These are phyloP conservation scores for Asterochloris sp. DNA, from an alignment of 139 green algal genomes.

Conservation along the genomic window DNA sequence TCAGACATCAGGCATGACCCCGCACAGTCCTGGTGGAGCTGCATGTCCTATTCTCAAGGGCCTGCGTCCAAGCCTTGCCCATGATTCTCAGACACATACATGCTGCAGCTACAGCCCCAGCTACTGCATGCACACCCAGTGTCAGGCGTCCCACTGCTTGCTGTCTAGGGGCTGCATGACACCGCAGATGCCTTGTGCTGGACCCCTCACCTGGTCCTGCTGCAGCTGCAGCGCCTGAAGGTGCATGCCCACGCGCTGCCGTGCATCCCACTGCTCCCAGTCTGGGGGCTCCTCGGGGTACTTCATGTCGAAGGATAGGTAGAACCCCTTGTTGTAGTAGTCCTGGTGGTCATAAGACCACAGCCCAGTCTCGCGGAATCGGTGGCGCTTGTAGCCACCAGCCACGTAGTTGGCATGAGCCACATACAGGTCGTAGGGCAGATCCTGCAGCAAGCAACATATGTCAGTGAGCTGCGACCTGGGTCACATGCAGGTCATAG, in stretches of 20 bases:
- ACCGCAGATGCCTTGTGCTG: too few relatives aligned
- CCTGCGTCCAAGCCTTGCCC: too few relatives aligned
- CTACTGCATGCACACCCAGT: too few relatives aligned
- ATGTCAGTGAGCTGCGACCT: too few relatives aligned
- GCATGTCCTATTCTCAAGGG: too few relatives aligned
- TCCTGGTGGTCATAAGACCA: not conserved
- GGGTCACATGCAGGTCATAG: too few relatives aligned
- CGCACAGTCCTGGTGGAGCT: too few relatives aligned
- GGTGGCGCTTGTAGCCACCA: not conserved
- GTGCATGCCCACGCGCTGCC: not conserved
- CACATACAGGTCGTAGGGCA: not conserved
- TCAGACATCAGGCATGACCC: too few relatives aligned
- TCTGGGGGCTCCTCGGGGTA: not conserved
- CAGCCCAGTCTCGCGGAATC: not conserved
- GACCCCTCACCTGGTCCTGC: not conserved
- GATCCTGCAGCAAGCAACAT: not conserved
- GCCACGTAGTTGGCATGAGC: not conserved
- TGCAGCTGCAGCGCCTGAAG: not conserved
- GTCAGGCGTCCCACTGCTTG: too few relatives aligned
- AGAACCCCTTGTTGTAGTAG: not conserved
- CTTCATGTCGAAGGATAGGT: constrained; percentile 3
- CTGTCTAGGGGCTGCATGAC: too few relatives aligned
- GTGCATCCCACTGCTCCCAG: not conserved
- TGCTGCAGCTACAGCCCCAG: too few relatives aligned
- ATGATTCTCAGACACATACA: too few relatives aligned